A percentile compares a stretch with the other conserved stretches of the same genome.
Conservation (phyloP, 805 yeast species). For the Ogataea populi-albae region DNA sequence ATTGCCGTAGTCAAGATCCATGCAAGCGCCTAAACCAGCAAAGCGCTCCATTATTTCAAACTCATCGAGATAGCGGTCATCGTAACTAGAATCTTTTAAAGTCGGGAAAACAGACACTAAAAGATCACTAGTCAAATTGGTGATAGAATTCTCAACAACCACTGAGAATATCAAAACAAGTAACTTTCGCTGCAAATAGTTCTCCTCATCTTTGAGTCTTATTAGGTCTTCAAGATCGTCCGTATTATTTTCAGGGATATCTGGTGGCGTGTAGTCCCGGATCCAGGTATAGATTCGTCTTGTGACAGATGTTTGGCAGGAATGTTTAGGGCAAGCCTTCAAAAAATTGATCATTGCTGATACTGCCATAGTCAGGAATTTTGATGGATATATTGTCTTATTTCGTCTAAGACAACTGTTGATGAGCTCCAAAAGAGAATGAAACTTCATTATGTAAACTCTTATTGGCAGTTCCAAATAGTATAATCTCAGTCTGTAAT, state of each 20-base stretch:
- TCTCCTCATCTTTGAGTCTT: constrained; percentile 50
- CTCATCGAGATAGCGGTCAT: constrained; percentile 2
- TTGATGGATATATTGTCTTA: constrained; percentile 71
- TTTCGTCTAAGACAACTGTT: constrained; percentile 57
- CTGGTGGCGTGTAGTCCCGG: constrained; percentile 55
- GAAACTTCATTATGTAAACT: constrained; percentile 56
- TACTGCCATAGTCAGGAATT: constrained; percentile 68
- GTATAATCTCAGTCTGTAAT: constrained; percentile 15
- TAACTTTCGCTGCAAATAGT: constrained; percentile 59
- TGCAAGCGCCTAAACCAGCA: constrained; percentile 51
- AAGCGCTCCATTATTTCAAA: constrained; percentile 24
- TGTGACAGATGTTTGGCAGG: constrained; percentile 38
- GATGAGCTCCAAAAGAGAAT: constrained; percentile 64
- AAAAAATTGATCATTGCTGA: constrained; percentile 55
- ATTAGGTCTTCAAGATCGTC: constrained; percentile 40
- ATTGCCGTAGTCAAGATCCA: constrained; percentile 58
- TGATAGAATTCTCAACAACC: constrained; percentile 34
- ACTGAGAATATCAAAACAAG: constrained; percentile 62
- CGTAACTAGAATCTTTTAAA: constrained; percentile 3
- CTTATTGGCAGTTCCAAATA: constrained; percentile 10
- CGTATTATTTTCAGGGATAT: constrained; percentile 36
- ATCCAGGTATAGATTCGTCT: constrained; percentile 65
- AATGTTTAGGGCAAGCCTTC: constrained; percentile 37
- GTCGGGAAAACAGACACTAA: constrained; percentile 11
- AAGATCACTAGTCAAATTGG: constrained; percentile 4